Base-by-base conservation (phyloP, 352 stramenopile species). In the Phytopythium sindhum region DNA sequence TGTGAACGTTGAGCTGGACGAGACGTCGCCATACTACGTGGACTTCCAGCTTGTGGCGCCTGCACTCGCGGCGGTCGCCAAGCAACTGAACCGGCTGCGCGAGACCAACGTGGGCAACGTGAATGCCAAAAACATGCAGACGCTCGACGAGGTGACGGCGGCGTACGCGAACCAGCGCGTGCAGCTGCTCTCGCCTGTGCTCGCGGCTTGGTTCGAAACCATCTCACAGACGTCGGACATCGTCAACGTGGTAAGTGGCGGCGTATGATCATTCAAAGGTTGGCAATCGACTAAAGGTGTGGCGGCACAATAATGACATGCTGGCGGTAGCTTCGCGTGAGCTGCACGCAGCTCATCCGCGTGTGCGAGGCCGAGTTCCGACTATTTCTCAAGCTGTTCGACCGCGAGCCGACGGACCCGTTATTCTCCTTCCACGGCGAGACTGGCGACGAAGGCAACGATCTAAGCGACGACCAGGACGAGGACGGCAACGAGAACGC, bases 291-390 rank as follows among this genome's bases (percentile, higher is more conserved):
- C 4, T 12, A 21, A 1, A 29, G 23, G 47, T 23, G 24, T 54
- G 24, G 35, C 47, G 24, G 9, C 9, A 17, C 12, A 35, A 44
- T 60, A n/a, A 0, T 33, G 23, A 17, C 28, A 23, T 64, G 24
- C 53, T 54, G 66, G 11, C 58, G 11, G 10, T 48, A 89, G 80
- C 75, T 95, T 19, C 84, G 86, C 17, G 68, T 84, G 11, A 85
- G 70, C 57, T 88, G 83, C 23, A 64, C 83, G 8, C 83, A 90
- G 33, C 42, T 95, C 19, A 69, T 95, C 0, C 79, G 78, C 10
- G 73, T 95, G 33, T 92, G 83, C 37, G 82, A 92, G 37, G 80
- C 81, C 12, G 86, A 95, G 68, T 89, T 84, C 66, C 76, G 74
- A 9, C 64, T 95, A 0, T 95, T 92, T 44, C 41, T 74, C 9